A percentile compares a stretch with the other conserved stretches of the same genome.
phyloP scores from a whole-genome alignment of 306 rosid genomes.

The Quercus cerris region DNA sequence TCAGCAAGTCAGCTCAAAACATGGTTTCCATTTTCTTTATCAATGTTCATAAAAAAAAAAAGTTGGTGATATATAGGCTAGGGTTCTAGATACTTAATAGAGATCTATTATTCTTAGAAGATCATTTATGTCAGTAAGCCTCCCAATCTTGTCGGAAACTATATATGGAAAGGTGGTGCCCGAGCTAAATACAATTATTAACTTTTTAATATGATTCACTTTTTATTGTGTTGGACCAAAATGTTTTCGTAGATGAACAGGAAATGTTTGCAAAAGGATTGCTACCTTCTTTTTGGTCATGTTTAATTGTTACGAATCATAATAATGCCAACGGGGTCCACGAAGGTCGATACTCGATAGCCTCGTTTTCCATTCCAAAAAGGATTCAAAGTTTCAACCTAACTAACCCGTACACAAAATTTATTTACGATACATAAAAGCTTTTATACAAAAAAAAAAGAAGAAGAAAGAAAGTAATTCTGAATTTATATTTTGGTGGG shows the following conservation, averaged over 20 bases:
- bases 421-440: no score
- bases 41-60: neutral
- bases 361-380: neutral
- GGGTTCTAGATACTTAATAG: neutral
- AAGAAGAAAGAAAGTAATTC: no score
- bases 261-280: neutral
- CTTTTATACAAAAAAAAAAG: no score
- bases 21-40: neutral
- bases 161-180: neutral
- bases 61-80: no score
- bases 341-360: no score
- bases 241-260: neutral
- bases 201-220: neutral
- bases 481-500: no score
- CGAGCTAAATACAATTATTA: neutral
- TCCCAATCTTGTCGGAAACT: neutral
- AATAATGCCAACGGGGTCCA: neutral
- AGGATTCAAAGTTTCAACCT: neutral
- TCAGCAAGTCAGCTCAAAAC: neutral
- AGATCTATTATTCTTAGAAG: neutral
- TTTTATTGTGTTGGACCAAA: neutral
- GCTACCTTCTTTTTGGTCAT: neutral
- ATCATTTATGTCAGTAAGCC: neutral
- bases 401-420: neutral
- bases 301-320: neutral